A percentile compares a stretch with the other conserved stretches of the same genome.
Conservation (phyloP, 495 filamentous ascomycete species). For the Acidomyces sp. region DNA sequence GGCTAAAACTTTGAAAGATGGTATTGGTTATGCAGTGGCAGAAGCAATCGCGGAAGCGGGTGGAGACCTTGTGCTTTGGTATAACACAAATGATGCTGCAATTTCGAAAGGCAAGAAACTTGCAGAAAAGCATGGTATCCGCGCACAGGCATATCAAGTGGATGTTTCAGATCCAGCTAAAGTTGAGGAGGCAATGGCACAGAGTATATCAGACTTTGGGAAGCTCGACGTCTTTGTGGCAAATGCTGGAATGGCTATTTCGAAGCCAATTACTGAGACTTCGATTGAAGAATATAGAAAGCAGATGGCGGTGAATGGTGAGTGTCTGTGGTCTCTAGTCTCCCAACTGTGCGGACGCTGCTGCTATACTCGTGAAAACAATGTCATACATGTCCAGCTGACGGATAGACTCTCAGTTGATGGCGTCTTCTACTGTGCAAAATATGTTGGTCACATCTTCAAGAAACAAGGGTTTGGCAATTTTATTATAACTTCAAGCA, state of each 20-base stretch:
- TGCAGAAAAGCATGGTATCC: background rate
- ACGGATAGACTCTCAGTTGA: constrained; percentile 16
- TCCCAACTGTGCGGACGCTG: background rate
- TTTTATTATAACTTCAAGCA: constrained; percentile 28
- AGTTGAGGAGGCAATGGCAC: constrained; percentile 25
- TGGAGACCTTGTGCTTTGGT: constrained; percentile 24
- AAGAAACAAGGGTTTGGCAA: constrained; percentile 26
- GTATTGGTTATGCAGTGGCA: constrained; percentile 26
- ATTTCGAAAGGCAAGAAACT: background rate
- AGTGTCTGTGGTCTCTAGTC: too few relatives aligned
- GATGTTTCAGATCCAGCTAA: constrained; percentile 30
- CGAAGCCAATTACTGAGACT: constrained; percentile 36
- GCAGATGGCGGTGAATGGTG: constrained; percentile 21
- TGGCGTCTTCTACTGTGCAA: constrained; percentile 26
- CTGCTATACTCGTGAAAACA: background rate
- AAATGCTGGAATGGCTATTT: constrained; percentile 41
- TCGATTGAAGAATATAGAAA: constrained; percentile 36
- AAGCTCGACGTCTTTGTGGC: constrained; percentile 39
- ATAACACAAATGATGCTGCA: constrained; percentile 21
- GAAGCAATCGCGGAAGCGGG: constrained; percentile 26
- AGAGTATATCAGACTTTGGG: constrained; percentile 34
- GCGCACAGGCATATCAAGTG: constrained; percentile 3
- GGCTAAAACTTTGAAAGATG: too few relatives aligned
- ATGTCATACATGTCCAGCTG: background rate
- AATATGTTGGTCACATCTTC: constrained; percentile 29